Evolutionary conservation across 371 early-diverging fungal species (phyloP).

Genomic region (Mortierella sp.): DNA sequence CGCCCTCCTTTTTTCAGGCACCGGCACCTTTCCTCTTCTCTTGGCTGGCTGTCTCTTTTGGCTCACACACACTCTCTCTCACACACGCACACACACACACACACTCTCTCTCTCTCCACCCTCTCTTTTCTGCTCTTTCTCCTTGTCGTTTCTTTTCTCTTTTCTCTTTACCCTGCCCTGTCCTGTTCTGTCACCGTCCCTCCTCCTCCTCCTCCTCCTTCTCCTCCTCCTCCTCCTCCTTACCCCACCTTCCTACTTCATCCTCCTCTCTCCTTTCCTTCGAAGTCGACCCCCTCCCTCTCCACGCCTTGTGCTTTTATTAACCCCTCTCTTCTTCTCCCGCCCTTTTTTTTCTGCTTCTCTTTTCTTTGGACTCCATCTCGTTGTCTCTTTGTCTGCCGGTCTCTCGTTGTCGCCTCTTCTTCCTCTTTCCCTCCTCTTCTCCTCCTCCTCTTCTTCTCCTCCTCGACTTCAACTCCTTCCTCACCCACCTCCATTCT

Average conservation of each 20-base stretch:
- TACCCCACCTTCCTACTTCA: background rate
- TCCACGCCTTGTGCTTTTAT: background rate
- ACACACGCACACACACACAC: no score
- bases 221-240: background rate
- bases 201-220: background rate
- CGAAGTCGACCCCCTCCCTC: background rate
- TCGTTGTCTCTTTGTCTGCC: background rate
- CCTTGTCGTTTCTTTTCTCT: background rate
- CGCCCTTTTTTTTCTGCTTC: background rate
- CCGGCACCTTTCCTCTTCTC: background rate
- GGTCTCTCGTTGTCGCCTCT: background rate
- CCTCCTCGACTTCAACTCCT: background rate
- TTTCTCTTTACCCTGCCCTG: background rate
- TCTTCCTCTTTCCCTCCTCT: background rate
- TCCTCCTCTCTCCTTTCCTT: background rate
- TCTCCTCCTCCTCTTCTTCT: background rate
- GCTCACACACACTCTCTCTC: background rate
- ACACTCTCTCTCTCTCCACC: no score
- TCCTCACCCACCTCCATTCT: background rate
- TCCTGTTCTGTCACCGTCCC: background rate
- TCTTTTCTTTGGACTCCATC: background rate
- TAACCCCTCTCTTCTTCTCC: background rate
- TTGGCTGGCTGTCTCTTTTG: background rate
- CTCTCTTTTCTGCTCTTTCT: background rate
- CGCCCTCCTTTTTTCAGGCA: constrained; percentile 12